phyloP scores from a whole-genome alignment of 257 asterid species.

The Solanum lycopersicoides region DNA sequence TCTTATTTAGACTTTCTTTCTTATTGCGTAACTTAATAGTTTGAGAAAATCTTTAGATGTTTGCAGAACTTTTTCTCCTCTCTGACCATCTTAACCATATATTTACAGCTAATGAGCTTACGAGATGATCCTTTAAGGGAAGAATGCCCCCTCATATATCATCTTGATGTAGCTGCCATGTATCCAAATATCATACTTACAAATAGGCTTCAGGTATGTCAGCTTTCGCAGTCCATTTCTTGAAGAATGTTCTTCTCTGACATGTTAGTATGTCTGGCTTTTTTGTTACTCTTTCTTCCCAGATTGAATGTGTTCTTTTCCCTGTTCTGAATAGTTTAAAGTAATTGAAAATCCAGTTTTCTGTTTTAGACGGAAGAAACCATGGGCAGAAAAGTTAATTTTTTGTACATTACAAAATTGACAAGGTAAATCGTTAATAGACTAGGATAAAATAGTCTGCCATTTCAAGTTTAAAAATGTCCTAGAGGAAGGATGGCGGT shows the following conservation, averaged over 20 bases:
- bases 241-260: background rate
- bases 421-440: background rate
- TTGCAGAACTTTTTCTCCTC: background rate
- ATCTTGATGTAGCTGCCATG: slow-evolving; percentile 99
- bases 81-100: slow-evolving; percentile 5
- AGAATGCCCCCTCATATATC: slow-evolving; percentile 94
- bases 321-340: background rate
- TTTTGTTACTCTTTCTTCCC: background rate
- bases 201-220: slow-evolving; percentile 94
- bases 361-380: background rate
- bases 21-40: background rate
- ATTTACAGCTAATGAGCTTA: slow-evolving; percentile 63
- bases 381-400: background rate
- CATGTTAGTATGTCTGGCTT: background rate
- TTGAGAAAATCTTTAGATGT: background rate
- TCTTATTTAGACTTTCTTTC: background rate
- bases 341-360: background rate
- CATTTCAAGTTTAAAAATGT: background rate
- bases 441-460: background rate
- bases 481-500: background rate
- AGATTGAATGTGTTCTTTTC: background rate
- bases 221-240: background rate
- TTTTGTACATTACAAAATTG: background rate
- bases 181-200: slow-evolving; percentile 96
- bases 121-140: slow-evolving; percentile 73